Evolutionary conservation across 768 basidiomycete genomes (phyloP), one percentile per base, ranked within the genome.

Genomic region (Amanita muscaria): DNA sequence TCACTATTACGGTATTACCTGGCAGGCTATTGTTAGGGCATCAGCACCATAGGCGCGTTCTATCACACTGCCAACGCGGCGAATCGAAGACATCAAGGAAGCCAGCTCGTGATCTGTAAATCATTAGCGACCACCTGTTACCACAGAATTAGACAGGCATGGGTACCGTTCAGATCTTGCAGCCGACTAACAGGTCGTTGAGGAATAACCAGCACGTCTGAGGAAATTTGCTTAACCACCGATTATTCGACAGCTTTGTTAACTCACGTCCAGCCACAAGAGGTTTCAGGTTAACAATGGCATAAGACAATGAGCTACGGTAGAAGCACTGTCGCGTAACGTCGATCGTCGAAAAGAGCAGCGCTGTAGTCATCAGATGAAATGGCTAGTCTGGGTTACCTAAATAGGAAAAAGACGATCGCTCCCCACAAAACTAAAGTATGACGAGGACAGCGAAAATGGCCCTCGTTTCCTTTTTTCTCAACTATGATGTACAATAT

Each of bases 221-320:
- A 29, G 30, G 41, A 42, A 6, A 38, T 27, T 18, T 6, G 30
- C 39, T 24, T 30, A 18, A n/a, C n/a, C 22, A 39, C 19, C 19
- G 6, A 5, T 10, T 30, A 34, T 30, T 36, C 14, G 27, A 45
- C 37, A 39, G 10, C 16, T n/a, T 37, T 18, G 29, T 19, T 9
- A 31, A 75, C 88, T 65, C 62, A 98, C 94, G 92, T 38, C 92
- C 92, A 31, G 91, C 90, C 7, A 93, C 79, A 52, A 96, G 81
- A 1, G 93, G 94, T 55, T 91, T 96, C 49, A 96, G 77, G 59
- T 98, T 98, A 36, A 97, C 93, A 50, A 96, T 83, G 1, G 88
- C 94, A 61, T 76, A 86, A 0, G 85, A 78, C 10, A 85, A 70
- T 1, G 76, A 53, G 3, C 78, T 73, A 19, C 77, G 73, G 55